Base-by-base conservation (phyloP, 2,329 filamentous ascomycete species). In the Biscogniauxia mediterranea region DNA sequence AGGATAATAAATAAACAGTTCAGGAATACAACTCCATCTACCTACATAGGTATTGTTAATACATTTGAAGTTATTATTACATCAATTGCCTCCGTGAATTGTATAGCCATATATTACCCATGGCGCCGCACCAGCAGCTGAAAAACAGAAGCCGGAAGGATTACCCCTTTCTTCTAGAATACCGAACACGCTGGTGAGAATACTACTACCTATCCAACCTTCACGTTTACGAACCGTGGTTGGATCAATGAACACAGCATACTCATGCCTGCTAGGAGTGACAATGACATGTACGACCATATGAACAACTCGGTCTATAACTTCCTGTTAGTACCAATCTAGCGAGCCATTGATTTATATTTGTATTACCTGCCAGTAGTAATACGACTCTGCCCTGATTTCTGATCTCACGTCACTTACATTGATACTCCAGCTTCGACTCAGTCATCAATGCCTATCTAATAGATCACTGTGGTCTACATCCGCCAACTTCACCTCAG, bases 201-300 rank as follows among this genome's bases (percentile, higher is more conserved):
- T 9, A 4, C 7, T 32, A 13, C 28, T 9, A 8, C 7, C 11
- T 32, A 13, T 6, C n/a, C n/a, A n/a, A 8, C 28, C 51, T 17
- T 54, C 52, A 57, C 50, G 13, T 23, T 23, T 32, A 32, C 28
- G 7, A 32, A 32, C 28, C 28, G 7, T 2, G 28, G 7, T 32
- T 32, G 28, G 11, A 6, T 4, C 2, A 5, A 9, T 13, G 28
- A 32, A 32, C 7, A 51, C 26, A 20, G 8, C 15, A 49, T 15
- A 50, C 61, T 63, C 55, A 67, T 32, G 7, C 25, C 32, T 49
- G 52, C 28, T 63, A 93, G 92, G 92, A 88, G 86, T 74, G 93
- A 97, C 77, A 96, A 96, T 73, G 93, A 97, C 79, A 95, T 96
- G 91, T 97, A 95, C 76, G 84, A 91, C 63, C 94, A 98, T 74